Base-by-base conservation (phyloP, 2,329 filamentous ascomycete species). In the Akanthomyces muscarius region DNA sequence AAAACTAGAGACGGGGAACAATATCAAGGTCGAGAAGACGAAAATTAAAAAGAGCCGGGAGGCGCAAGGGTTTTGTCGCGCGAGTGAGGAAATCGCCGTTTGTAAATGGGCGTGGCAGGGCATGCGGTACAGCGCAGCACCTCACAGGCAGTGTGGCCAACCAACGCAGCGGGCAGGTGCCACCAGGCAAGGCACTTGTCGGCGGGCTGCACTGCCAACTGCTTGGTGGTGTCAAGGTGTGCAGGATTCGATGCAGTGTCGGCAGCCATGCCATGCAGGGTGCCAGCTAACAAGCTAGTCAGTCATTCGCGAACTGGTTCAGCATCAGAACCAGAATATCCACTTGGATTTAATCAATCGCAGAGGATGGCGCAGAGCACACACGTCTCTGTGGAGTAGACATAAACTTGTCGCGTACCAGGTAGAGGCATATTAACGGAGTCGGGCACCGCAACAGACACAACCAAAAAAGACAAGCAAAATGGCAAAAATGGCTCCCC, bases 201-300 rank as follows among this genome's bases (percentile, higher is more conserved):
- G 28, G 28, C 21, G 21, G 21, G 21, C 21, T 21, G 21, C 21
- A 21, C 21, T 33, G 30, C 30, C 30, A 33, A 33, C 30, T 33
- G 21, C 33, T 11, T 36, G 33, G 33, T 36, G 5, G 33, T 36
- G 33, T 36, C 33, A 8, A 8, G 44, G 44, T 21, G 47, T 50
- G 44, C 44, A 58, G 55, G 55, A 58, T 58, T 58, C 55, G 44
- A 58, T 25, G 55, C 55, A 58, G 55, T 28, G 25, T 14, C 14
- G 33, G 33, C 51, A 53, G 51, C 30, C 38, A 55, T 47, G 53
- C 41, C 36, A 42, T 41, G 38, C 36, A 28, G 50, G 50, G 18
- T 38, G n/a, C 36, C 33, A 54, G 52, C 52, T 33, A 18, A 11
- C 16, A 53, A 5, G 48, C 28, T 48, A 48, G 11, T 28, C 33